These are phyloP conservation scores for Juglanconis oblonga DNA, from an alignment of 2,329 filamentous ascomycete species.

Conservation along the genomic window DNA sequence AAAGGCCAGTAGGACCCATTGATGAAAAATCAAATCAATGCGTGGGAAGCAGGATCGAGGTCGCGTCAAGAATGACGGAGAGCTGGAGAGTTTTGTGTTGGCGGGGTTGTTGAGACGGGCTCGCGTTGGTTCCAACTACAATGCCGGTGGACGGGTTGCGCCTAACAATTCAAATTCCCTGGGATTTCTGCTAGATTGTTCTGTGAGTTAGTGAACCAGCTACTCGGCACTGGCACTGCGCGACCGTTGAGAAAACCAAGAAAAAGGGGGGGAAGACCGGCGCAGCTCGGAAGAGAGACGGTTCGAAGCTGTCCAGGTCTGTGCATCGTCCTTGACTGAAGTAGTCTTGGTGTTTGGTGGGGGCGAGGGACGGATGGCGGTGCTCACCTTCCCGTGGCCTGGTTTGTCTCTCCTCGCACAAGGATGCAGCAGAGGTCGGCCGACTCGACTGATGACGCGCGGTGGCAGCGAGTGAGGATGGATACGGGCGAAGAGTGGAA, in stretches of 20 bases:
- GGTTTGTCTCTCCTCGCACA: slow-evolving; percentile 10
- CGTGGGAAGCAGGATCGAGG: neutral
- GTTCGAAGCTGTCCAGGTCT: slow-evolving; percentile 2
- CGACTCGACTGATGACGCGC: slow-evolving; percentile 3
- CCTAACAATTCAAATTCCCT: neutral
- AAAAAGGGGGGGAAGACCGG: neutral
- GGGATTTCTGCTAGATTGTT: neutral
- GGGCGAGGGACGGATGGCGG: neutral
- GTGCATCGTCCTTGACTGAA: neutral
- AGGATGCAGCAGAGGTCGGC: neutral
- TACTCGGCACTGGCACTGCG: neutral
- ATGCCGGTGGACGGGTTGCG: neutral
- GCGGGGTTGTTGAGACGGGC: neutral
- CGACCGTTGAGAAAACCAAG: neutral
- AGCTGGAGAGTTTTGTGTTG: neutral
- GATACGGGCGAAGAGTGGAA: neutral
- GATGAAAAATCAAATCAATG: neutral
- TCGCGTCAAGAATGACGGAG: neutral
- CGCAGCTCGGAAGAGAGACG: neutral
- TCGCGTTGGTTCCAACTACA: neutral
- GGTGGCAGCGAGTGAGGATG: neutral
- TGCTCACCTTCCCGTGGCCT: slow-evolving; percentile 3
- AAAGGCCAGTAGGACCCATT: neutral
- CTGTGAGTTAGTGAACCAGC: neutral
- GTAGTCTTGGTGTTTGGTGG: neutral